phyloP scores from a whole-genome alignment of 768 basidiomycete genomes.

The Inosperma sp. region DNA sequence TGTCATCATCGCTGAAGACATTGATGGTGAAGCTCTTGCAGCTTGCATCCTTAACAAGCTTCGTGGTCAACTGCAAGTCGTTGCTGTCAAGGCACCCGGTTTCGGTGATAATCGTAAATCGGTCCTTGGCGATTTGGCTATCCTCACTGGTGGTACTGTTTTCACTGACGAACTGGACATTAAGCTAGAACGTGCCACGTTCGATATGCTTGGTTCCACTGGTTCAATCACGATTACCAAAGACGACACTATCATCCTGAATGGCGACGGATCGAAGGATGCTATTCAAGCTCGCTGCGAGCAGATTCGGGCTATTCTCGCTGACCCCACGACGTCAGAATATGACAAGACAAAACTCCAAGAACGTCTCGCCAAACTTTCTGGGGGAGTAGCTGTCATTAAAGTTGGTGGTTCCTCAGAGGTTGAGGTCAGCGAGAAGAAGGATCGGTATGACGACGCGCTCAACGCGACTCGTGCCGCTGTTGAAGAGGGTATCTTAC shows the following conservation, averaged over 20 bases:
- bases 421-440: constrained; percentile 99
- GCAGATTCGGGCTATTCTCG: constrained; percentile 83
- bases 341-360: constrained; percentile 94
- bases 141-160: constrained; percentile 96
- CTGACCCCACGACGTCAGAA: constrained; percentile 82
- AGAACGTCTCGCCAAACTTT: constrained; percentile 93
- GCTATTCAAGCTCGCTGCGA: constrained; percentile 91
- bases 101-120: constrained; percentile 99
- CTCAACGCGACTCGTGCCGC: constrained; percentile 97
- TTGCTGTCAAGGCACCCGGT: constrained; percentile 93
- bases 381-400: constrained; percentile 97
- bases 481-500: constrained; percentile 97
- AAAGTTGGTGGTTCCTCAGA: constrained; percentile 92
- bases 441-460: constrained; percentile 96
- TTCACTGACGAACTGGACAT: constrained; percentile 97
- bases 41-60: constrained; percentile 99
- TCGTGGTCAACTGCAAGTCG: constrained; percentile 92
- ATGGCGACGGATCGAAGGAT: constrained; percentile 89
- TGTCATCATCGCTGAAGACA: constrained; percentile 94
- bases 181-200: constrained; percentile 88
- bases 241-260: constrained; percentile 95
- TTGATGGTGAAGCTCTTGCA: constrained; percentile 96
- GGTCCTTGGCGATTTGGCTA: constrained; percentile 93
- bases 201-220: constrained; percentile 85
- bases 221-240: constrained; percentile 94